phyloP scores from a whole-genome alignment of 768 basidiomycete genomes.

The Suillus brevipes region DNA sequence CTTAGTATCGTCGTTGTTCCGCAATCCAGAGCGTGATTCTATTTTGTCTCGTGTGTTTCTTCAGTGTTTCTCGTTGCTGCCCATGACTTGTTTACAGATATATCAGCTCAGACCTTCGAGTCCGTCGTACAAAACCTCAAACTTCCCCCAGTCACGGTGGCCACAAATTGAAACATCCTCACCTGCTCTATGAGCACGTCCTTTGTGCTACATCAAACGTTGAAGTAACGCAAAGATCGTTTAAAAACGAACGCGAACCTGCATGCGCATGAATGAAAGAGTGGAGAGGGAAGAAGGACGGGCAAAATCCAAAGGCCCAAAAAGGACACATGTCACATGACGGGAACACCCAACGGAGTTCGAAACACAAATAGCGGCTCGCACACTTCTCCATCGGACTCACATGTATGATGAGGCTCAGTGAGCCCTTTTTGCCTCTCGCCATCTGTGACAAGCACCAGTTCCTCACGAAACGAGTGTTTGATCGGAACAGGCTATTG shows the following conservation, averaged over 20 bases:
- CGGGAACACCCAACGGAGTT: background rate
- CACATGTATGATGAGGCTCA: background rate
- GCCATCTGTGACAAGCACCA: background rate
- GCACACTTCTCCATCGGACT: too few relatives aligned
- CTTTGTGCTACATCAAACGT: background rate
- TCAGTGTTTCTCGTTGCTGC: too few relatives aligned
- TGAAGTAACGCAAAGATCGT: background rate
- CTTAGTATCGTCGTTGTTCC: too few relatives aligned
- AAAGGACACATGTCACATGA: background rate
- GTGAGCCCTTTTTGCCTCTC: background rate
- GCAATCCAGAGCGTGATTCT: too few relatives aligned
- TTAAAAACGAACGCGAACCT: background rate
- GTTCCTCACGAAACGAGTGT: background rate
- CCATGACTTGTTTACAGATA: too few relatives aligned
- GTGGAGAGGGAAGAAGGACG: background rate
- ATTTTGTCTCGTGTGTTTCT: too few relatives aligned
- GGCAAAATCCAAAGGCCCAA: too few relatives aligned
- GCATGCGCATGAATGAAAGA: background rate
- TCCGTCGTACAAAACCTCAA: background rate
- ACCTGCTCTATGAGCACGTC: background rate
- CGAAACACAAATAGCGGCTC: background rate
- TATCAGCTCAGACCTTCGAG: background rate
- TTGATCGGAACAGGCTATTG: background rate
- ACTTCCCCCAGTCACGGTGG: background rate
- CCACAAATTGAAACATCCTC: background rate